phyloP scores from a whole-genome alignment of 2,329 filamentous ascomycete species.

The Sordariomycetes sp. region DNA sequence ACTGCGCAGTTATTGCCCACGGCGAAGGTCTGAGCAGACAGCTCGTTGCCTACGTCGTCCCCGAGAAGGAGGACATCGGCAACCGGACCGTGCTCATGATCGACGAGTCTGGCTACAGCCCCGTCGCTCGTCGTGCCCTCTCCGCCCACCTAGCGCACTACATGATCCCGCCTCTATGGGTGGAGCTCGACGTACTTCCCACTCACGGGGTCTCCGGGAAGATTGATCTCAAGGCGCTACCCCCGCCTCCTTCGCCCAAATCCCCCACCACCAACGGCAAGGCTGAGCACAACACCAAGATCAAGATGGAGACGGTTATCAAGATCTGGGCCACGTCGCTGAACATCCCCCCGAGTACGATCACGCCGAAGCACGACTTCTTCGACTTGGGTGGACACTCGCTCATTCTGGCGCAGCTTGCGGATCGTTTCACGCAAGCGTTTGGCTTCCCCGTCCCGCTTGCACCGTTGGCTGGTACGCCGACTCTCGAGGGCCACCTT shows the following conservation, averaged over 20 bases:
- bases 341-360: conserved; percentile 49
- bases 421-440: conserved; percentile 57
- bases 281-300: conserved; percentile 48
- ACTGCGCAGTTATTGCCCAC: conserved; percentile 64
- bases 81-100: conserved; percentile 55
- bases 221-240: conserved; percentile 63
- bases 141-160: conserved; percentile 65
- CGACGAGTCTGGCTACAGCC: conserved; percentile 63
- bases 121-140: conserved; percentile 55
- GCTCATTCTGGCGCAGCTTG: conserved; percentile 65
- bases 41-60: conserved; percentile 68
- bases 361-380: conserved; percentile 67
- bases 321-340: conserved; percentile 65
- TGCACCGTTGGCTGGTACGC: conserved; percentile 59
- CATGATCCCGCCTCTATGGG: conserved; percentile 75
- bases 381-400: conserved; percentile 78
- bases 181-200: conserved; percentile 60
- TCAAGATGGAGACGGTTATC: conserved; percentile 58
- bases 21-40: conserved; percentile 70
- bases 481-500: conserved; percentile 65
- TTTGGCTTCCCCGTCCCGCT: conserved; percentile 69
- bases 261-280: conserved; percentile 29
- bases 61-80: conserved; percentile 48
- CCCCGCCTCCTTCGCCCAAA: conserved; percentile 49
- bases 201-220: conserved; percentile 75